Conservation (phyloP, 345 rosid species). For the Schrenkiella parvula region DNA sequence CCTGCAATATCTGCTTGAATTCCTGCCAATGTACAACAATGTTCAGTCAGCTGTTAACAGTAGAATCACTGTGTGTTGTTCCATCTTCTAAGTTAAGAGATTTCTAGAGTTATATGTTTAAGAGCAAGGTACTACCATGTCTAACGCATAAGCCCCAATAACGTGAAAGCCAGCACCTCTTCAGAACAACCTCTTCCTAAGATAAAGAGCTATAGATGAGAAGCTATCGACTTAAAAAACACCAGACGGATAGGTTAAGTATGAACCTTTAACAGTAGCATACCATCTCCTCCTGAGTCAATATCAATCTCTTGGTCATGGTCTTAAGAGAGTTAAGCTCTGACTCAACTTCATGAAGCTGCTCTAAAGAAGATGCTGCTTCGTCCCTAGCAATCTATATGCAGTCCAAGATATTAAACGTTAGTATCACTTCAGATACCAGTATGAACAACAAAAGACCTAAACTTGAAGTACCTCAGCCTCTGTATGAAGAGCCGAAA, state of each 20-base stretch:
- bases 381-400: conserved; percentile 68
- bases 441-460: conserved; percentile 11
- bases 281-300: conserved; percentile 95
- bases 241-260: not conserved
- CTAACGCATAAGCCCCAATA: conserved; percentile 83
- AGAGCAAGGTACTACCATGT: conserved; percentile 48
- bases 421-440: not conserved
- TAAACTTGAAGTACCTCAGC: conserved; percentile 59
- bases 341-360: conserved; percentile 57
- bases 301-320: conserved; percentile 63
- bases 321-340: conserved; percentile 58
- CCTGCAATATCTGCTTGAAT: conserved; percentile 71
- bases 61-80: not conserved
- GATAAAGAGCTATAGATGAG: conserved; percentile 38
- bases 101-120: not conserved
- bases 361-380: conserved; percentile 61
- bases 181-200: conserved; percentile 94
- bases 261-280: conserved; percentile 16
- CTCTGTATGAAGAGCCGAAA: conserved; percentile 58
- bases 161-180: conserved; percentile 99
- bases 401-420: conserved; percentile 10
- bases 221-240: conserved; percentile 31
- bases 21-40: conserved; percentile 59
- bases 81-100: not conserved
- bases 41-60: not conserved